Evolutionary conservation across 352 stramenopile species (phyloP).

Genomic region (Pythium chondricola): DNA sequence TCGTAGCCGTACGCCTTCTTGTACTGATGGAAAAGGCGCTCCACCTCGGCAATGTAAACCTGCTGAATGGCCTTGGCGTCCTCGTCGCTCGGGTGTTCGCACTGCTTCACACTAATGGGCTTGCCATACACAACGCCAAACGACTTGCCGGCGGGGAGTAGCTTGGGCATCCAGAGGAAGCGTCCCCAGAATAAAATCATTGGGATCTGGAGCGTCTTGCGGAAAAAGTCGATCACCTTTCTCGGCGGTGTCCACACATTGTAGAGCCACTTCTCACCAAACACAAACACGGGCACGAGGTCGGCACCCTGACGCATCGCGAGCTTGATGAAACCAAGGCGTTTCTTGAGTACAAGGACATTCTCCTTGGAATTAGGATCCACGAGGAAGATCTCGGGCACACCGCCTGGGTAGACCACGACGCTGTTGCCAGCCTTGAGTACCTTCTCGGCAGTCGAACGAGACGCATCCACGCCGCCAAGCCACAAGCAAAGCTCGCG

Average conservation of each 20-base stretch:
- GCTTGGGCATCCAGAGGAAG: slow-evolving; percentile 72
- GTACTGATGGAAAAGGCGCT: slow-evolving; percentile 59
- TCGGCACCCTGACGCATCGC: slow-evolving; percentile 70
- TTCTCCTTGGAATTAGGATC: slow-evolving; percentile 71
- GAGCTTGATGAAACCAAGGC: slow-evolving; percentile 78
- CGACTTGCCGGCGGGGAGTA: slow-evolving; percentile 45
- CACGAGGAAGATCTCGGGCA: slow-evolving; percentile 73
- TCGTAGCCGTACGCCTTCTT: slow-evolving; percentile 72
- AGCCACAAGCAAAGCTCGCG: slow-evolving; percentile 70
- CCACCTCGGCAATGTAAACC: slow-evolving; percentile 53
- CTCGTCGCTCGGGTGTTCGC: slow-evolving; percentile 51
- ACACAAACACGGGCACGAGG: slow-evolving; percentile 73
- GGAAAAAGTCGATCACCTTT: slow-evolving; percentile 50
- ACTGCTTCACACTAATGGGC: slow-evolving; percentile 47
- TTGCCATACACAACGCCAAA: slow-evolving; percentile 77
- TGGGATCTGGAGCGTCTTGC: slow-evolving; percentile 66
- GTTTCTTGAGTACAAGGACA: slow-evolving; percentile 67
- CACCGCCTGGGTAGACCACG: slow-evolving; percentile 66
- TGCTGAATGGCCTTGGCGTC: slow-evolving; percentile 46
- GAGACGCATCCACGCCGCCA: slow-evolving; percentile 64
- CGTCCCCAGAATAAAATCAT: slow-evolving; percentile 78
- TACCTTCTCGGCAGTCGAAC: slow-evolving; percentile 67
- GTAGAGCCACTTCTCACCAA: slow-evolving; percentile 78
- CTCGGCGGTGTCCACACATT: slow-evolving; percentile 70
- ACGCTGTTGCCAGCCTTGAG: slow-evolving; percentile 60